These are phyloP conservation scores for Epichloe gansuensis DNA, from an alignment of 2,329 filamentous ascomycete species.

Conservation along the genomic window DNA sequence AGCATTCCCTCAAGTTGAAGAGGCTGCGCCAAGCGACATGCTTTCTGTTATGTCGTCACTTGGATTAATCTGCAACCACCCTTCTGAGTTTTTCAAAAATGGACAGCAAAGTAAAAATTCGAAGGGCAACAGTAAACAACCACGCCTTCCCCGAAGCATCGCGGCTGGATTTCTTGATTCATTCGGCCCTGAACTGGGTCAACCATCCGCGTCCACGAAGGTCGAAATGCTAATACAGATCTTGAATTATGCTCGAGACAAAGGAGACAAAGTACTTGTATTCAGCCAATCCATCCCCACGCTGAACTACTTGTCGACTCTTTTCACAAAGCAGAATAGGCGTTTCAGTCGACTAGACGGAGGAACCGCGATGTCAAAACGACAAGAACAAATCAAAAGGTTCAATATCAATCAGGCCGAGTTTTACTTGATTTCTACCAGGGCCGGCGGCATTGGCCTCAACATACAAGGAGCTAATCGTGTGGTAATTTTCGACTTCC, in stretches of 20 bases:
- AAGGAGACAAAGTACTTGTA: slow-evolving; percentile 63
- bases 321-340: slow-evolving; percentile 38
- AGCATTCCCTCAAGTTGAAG: background rate
- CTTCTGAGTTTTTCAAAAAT: slow-evolving; percentile 31
- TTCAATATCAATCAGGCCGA: slow-evolving; percentile 52
- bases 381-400: slow-evolving; percentile 51
- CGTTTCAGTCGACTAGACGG: slow-evolving; percentile 57
- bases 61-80: slow-evolving; percentile 40
- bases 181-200: slow-evolving; percentile 29
- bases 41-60: slow-evolving; percentile 28
- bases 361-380: slow-evolving; percentile 36
- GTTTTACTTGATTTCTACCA: slow-evolving; percentile 73
- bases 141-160: slow-evolving; percentile 15
- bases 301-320: slow-evolving; percentile 52
- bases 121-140: slow-evolving; percentile 4
- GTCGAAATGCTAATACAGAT: slow-evolving; percentile 56
- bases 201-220: slow-evolving; percentile 52
- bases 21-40: slow-evolving; percentile 10
- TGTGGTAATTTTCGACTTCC: slow-evolving; percentile 75
- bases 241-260: slow-evolving; percentile 47
- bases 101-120: slow-evolving; percentile 3
- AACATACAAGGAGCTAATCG: slow-evolving; percentile 78
- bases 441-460: slow-evolving; percentile 68
- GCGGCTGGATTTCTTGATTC: slow-evolving; percentile 21
- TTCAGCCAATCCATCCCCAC: slow-evolving; percentile 66